Base-by-base conservation (phyloP, 192 early-diverging fungal species). In the Umbelopsis sp. region DNA sequence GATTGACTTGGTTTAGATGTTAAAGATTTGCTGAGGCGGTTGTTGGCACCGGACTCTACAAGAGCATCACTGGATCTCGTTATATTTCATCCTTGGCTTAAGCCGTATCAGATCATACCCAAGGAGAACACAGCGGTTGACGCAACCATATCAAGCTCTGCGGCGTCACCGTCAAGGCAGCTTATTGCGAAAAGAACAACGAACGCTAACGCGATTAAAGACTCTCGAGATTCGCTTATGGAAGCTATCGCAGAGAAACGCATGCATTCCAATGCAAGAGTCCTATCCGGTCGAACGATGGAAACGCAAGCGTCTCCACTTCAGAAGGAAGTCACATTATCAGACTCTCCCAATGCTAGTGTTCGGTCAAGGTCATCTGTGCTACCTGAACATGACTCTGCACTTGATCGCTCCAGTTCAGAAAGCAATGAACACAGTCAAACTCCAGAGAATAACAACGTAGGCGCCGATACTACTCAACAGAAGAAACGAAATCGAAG, bases 81-180 rank as follows among this genome's bases (percentile, higher is more conserved):
- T 22, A 55, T 74, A 2, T 75, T 75, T 52, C 78, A 79, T 46
- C 78, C 73, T 44, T 79, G 78, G 78, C 47, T 79, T 9, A 79
- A 79, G 35, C 27, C 70, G 35, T 72, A 79, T 33, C 45, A 47
- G 13, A 22, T 66, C n/a, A 53, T 52, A 18, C 25, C 66, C n/a
- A 46, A 49, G 23, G 48, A 37, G 49, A 35, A 66, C 20, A 33
- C 23, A 16, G 8, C 33, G 46, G 22, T 67, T 3, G 16, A 46
- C 15, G 30, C 30, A 37, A n/a, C 52, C 20, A 46, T 35, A 33
- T 37, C 33, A 49, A 64, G 7, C 20, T 47, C 27, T 25, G 3
- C 46, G 37, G 35, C 27, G 11, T 1, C 67, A 64, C 69, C n/a
- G 13, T 12, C n/a, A 58, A 50, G 11, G 70, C 21, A 37, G 9